Conservation (phyloP, 495 filamentous ascomycete genomes). For the Aspergillus bridgeri region DNA sequence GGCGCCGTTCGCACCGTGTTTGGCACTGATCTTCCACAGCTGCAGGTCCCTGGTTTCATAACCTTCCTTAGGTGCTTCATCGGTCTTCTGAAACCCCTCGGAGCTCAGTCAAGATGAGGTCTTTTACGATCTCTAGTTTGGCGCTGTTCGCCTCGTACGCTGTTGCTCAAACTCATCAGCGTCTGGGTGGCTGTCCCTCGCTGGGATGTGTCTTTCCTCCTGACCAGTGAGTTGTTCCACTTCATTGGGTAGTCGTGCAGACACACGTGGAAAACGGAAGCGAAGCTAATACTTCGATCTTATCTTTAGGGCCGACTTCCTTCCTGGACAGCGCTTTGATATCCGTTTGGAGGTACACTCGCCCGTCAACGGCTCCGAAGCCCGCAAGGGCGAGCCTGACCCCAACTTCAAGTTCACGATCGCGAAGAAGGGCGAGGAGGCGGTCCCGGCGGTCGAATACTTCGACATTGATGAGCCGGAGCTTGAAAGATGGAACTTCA, state of each 20-base stretch:
- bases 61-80: not conserved
- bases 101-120: slow-evolving; percentile 22
- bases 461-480: slow-evolving; percentile 58
- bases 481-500: slow-evolving; percentile 68
- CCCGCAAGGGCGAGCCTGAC: slow-evolving; percentile 58
- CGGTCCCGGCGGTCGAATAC: slow-evolving; percentile 51
- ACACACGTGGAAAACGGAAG: not conserved
- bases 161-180: slow-evolving; percentile 62
- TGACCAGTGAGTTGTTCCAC: slow-evolving; percentile 52
- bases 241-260: not conserved
- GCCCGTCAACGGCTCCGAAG: slow-evolving; percentile 70
- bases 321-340: slow-evolving; percentile 71
- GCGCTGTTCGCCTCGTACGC: slow-evolving; percentile 22
- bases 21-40: slow-evolving; percentile 7
- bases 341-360: slow-evolving; percentile 74
- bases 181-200: slow-evolving; percentile 65
- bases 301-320: slow-evolving; percentile 54
- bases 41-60: slow-evolving; percentile 8
- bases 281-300: slow-evolving; percentile 1
- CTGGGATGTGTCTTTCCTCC: slow-evolving; percentile 74
- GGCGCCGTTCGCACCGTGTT: not conserved
- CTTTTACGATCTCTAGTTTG: slow-evolving; percentile 15
- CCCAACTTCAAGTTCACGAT: slow-evolving; percentile 67
- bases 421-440: slow-evolving; percentile 48
- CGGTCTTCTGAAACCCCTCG: not conserved